Evolutionary conservation across 371 early-diverging fungal genomes (phyloP).

Genomic region (Massospora cicadina): DNA sequence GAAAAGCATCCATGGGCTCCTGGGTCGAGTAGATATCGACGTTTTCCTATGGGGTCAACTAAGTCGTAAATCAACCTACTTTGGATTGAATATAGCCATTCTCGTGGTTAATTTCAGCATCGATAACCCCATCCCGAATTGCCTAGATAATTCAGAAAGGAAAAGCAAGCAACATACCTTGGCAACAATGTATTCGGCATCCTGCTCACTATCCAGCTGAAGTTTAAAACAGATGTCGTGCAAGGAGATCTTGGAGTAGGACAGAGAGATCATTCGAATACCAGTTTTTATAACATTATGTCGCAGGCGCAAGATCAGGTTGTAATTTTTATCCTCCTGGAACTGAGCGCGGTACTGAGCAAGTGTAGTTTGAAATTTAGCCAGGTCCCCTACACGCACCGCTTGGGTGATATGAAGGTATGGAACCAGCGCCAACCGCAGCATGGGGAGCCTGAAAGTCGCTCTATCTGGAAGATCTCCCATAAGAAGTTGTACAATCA

Average conservation of each 20-base stretch:
- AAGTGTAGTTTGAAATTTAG: slow-evolving; percentile 77
- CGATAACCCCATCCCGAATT: slow-evolving; percentile 96
- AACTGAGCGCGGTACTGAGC: slow-evolving; percentile 52
- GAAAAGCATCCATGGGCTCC: slow-evolving; percentile 88
- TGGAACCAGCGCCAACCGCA: slow-evolving; percentile 68
- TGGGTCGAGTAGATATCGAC: slow-evolving; percentile 87
- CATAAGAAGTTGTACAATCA: slow-evolving; percentile 90
- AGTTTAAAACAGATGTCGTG: slow-evolving; percentile 90
- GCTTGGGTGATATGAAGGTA: slow-evolving; percentile 90
- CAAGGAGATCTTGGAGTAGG: slow-evolving; percentile 91
- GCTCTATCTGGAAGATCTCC: slow-evolving; percentile 94
- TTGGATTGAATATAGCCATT: slow-evolving; percentile 81
- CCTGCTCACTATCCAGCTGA: slow-evolving; percentile 90
- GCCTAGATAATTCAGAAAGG: slow-evolving; percentile 23
- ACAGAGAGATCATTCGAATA: slow-evolving; percentile 82
- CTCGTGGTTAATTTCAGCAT: slow-evolving; percentile 86
- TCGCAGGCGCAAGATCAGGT: slow-evolving; percentile 79
- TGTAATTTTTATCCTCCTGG: slow-evolving; percentile 72
- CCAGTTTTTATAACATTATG: slow-evolving; percentile 98
- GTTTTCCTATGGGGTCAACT: slow-evolving; percentile 34
- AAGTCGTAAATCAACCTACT: slow-evolving; percentile 15
- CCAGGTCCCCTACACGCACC: slow-evolving; percentile 85
- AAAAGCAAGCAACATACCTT: slow-evolving; percentile 29
- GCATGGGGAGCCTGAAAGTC: slow-evolving; percentile 66
- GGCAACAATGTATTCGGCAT: slow-evolving; percentile 94